A percentile compares a stretch with the other conserved stretches of the same genome.
Conservation (phyloP, 768 basidiomycete species). For the Terana coerulea region DNA sequence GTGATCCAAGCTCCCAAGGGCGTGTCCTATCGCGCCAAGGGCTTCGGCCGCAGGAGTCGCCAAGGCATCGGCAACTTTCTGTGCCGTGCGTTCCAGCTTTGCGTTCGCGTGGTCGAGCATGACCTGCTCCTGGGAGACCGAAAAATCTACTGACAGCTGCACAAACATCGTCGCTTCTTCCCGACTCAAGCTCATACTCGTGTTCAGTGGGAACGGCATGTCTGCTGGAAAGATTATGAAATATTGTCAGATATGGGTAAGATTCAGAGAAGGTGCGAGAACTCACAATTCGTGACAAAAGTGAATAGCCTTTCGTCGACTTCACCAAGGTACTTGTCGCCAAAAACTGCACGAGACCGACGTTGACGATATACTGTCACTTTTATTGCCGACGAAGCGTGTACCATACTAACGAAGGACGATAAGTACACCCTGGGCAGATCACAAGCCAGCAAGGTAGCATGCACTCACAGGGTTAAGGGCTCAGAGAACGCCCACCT, state of each 20-base stretch:
- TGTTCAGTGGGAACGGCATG: not conserved
- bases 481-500: conserved; percentile 4
- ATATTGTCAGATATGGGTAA: not conserved
- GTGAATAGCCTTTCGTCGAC: conserved; percentile 3
- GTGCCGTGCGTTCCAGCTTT: not conserved
- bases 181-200: not conserved
- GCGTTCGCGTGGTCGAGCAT: conserved; percentile 4
- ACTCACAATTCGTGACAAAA: conserved; percentile 3
- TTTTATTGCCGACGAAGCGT: conserved; percentile 6
- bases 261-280: not conserved
- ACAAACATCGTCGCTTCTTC: not conserved
- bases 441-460: no score
- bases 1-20: conserved; percentile 7
- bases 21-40: not conserved
- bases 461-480: conserved; percentile 1
- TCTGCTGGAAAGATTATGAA: not conserved
- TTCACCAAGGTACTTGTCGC: conserved; percentile 7
- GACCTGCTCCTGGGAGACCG: not conserved
- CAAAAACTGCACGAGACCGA: not conserved
- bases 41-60: not conserved
- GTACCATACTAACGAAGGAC: not conserved
- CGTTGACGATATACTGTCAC: conserved; percentile 7
- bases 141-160: no score
- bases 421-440: no score
- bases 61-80: not conserved